These are phyloP conservation scores for Sporobolomyces roseus DNA, from an alignment of 768 basidiomycete species.

Conservation along the genomic window DNA sequence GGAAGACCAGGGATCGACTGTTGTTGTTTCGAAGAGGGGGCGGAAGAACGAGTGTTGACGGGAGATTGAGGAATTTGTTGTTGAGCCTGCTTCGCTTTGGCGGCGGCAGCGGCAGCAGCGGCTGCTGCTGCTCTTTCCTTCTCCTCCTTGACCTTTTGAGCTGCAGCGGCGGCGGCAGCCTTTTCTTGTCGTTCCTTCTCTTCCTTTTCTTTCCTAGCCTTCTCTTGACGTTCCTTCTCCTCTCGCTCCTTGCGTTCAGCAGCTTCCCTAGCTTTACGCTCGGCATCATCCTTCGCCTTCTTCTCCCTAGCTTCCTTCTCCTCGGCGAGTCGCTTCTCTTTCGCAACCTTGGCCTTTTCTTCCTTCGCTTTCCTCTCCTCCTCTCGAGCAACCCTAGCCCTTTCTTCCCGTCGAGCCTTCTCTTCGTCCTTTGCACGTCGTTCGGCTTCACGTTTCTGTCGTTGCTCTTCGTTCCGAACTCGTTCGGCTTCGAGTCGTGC, in stretches of 20 bases:
- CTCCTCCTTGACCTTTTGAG: conserved; percentile 38
- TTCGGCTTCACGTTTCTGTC: conserved; percentile 67
- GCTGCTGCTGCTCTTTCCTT: conserved; percentile 35
- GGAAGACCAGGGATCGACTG: conserved; percentile 41
- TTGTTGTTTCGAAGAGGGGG: conserved; percentile 19
- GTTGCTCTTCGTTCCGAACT: conserved; percentile 81
- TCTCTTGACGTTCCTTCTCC: conserved; percentile 47
- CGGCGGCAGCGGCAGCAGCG: conserved; percentile 41
- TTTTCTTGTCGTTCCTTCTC: conserved; percentile 40
- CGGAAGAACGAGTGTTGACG: conserved; percentile 26
- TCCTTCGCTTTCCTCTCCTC: conserved; percentile 62
- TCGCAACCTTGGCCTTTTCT: conserved; percentile 52
- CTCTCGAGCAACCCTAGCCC: conserved; percentile 62
- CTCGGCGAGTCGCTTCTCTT: conserved; percentile 51
- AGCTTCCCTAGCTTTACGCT: conserved; percentile 54
- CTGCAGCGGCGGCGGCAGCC: conserved; percentile 36
- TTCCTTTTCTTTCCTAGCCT: conserved; percentile 41
- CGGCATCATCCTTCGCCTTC: conserved; percentile 47
- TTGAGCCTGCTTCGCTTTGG: conserved; percentile 28
- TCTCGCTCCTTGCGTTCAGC: conserved; percentile 58
- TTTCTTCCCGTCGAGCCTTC: conserved; percentile 75
- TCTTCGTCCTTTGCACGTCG: conserved; percentile 50
- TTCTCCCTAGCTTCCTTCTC: conserved; percentile 49
- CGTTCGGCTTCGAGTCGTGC: conserved; percentile 75
- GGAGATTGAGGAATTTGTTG: conserved; percentile 26